Base-by-base conservation (phyloP, 352 stramenopile species). In the Thalassiosira mediterranea region DNA sequence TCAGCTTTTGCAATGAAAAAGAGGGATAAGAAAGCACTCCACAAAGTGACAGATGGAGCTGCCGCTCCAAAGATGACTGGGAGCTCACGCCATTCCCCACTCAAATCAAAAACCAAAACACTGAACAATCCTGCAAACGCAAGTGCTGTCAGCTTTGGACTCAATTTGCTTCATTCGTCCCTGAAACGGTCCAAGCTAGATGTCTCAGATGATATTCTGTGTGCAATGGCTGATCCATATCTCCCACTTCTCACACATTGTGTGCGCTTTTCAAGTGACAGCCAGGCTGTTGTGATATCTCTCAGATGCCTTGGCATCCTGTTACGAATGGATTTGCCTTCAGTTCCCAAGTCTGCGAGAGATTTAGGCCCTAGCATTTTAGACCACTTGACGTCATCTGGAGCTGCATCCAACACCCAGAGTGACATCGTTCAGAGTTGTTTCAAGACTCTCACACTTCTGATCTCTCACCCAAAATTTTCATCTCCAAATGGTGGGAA, bases 361-460 rank as follows among this genome's bases (percentile, higher is more conserved):
- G 81, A 92, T 28, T 82, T 98, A 15, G 93, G 96, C 26, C 89
- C 95, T 63, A 91, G 94, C n/a, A 87, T 97, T 19, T 94, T 98
- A 64, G 94, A 97, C 37, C 75, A 92, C 40, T 60, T 93, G 79
- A 97, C 96, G 68, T 68, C 95, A 49, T 88, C 94, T 48, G 94
- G 96, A 59, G 89, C 94, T 42, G 94, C 94, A 57, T 91, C 92
- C 34, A 95, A 95, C 34, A 96, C 94, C 47, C 92, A 95, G 47
- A 96, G 96, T 68, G 96, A 98, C 68, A 94, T 98, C 86, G 94
- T 97, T 21, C 96, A 98, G 87, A 95, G 94, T 4, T 98, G 95
- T 72, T 98, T 98, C 74, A 95, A 93, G 58, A 94, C 94, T 28
- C 88, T 98, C 3, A 97, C 95, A 15, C 79, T 96, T 8, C 81